Evolutionary conservation across 805 yeast genomes (phyloP).

Genomic region (Cyberlindnera suaveolens): DNA sequence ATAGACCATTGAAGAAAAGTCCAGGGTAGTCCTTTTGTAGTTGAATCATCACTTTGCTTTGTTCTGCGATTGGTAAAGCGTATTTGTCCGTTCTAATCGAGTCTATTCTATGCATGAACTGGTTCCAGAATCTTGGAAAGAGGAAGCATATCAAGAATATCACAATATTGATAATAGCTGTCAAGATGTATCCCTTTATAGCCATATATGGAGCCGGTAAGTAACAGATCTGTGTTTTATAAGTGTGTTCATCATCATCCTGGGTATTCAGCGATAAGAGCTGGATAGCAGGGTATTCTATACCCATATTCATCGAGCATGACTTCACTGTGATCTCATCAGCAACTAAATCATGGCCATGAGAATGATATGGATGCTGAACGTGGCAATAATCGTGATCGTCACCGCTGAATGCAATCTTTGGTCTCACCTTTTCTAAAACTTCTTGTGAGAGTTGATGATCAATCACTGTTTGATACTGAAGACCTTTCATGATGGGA

Average conservation of each 20-base stretch:
- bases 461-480: conserved; percentile 86
- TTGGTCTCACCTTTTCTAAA: conserved; percentile 56
- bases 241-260: conserved; percentile 20
- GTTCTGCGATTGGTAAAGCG: conserved; percentile 19
- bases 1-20: conserved; percentile 6
- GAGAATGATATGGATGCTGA: conserved; percentile 37
- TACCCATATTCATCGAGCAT: conserved; percentile 90
- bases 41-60: conserved; percentile 1
- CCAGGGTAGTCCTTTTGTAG: conserved; percentile 10
- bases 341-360: conserved; percentile 26
- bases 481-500: conserved; percentile 70
- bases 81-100: not conserved
- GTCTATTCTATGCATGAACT: conserved; percentile 2
- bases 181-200: conserved; percentile 28
- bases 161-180: conserved; percentile 17
- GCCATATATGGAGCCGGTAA: conserved; percentile 50
- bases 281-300: conserved; percentile 80
- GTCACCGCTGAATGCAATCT: conserved; percentile 79
- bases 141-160: conserved; percentile 22
- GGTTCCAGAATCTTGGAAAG: conserved; percentile 25
- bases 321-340: conserved; percentile 87
- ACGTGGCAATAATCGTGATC: conserved; percentile 95
- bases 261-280: conserved; percentile 54
- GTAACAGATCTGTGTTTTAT: conserved; percentile 45
- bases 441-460: conserved; percentile 52